Evolutionary conservation across 2,329 filamentous ascomycete genomes (phyloP), one percentile per base, ranked within the genome.

Genomic region (Metarhizium sp.): DNA sequence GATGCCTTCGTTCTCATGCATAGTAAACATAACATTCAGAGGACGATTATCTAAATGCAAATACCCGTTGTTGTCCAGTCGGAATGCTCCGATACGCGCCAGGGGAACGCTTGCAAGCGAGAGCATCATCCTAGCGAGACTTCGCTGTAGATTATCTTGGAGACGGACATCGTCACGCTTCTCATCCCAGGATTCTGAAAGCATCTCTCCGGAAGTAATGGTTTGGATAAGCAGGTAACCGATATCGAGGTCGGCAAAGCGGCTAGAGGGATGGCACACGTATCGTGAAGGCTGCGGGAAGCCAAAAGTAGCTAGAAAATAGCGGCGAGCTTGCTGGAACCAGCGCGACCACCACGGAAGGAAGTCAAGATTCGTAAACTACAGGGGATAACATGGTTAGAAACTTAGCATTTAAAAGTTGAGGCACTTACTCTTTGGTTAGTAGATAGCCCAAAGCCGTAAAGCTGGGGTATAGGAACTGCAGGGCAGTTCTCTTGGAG

Each of bases 71-170:
- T 69, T 56, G 55, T 62, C 56, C 58, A 68, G 62, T 2, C 57
- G 55, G 46, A 66, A 67, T 25, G 64, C 47, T 13, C 61, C 66
- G 32, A 69, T 66, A 14, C 62, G 62, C 6, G 64, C 59, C 38
- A 63, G 63, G 16, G 61, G 63, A 30, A 67, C 42, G n/a, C 60
- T 62, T 11, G 66, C 62, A 7, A 70, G 61, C 3, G 64, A 64
- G n/a, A 69, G 57, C 46, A 69, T 65, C 34, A 66, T 58, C 32
- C 59, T 60, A 11, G 64, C 59, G 52, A 71, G 59, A 47, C 61
- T 63, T 58, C 58, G 59, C 55, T 71, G 68, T 13, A 71, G 59
- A 10, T 64, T 68, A n/a, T 40, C 38, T 52, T 57, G 58, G 25
- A 59, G 59, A 34, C 53, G 55, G 30, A 18, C 38, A 46, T 61